Evolutionary conservation across 345 rosid species (phyloP).

Genomic region (Acer saccharum): DNA sequence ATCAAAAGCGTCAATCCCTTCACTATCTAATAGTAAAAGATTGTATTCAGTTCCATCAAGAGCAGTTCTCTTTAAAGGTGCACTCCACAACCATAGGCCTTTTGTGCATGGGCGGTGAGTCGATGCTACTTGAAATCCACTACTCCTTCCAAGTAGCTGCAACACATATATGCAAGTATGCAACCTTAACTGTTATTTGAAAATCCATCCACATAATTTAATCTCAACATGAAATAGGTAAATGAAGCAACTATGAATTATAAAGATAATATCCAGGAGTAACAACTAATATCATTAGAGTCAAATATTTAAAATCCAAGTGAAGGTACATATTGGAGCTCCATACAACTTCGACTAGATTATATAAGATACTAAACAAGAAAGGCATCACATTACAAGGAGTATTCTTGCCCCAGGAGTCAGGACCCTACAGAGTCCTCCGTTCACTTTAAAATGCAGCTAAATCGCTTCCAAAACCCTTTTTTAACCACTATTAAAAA

Average conservation of each 20-base stretch:
- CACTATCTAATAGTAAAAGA: slow-evolving; percentile 85
- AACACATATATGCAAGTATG: slow-evolving; percentile 21
- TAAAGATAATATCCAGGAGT: neutral
- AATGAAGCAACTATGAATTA: slow-evolving; percentile 3
- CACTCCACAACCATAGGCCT: slow-evolving; percentile 99
- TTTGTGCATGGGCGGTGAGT: slow-evolving; percentile 97
- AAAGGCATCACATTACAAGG: neutral
- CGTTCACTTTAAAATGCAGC: no score
- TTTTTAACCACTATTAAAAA: no score
- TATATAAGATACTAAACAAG: neutral
- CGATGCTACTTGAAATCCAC: slow-evolving; percentile 97
- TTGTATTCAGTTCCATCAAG: slow-evolving; percentile 95
- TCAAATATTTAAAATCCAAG: neutral
- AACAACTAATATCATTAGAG: neutral
- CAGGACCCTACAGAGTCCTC: no score
- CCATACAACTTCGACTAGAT: neutral
- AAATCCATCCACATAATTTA: neutral
- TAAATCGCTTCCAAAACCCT: no score
- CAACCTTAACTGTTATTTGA: slow-evolving; percentile 1
- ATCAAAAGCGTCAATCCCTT: slow-evolving; percentile 97
- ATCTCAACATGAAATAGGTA: neutral
- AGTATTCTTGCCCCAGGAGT: neutral
- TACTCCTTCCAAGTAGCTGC: slow-evolving; percentile 97
- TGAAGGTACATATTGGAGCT: slow-evolving; percentile 3
- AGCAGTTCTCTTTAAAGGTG: slow-evolving; percentile 85